These are phyloP conservation scores for Pleodorina starrii DNA, from an alignment of 139 green algal species.

Conservation along the genomic window DNA sequence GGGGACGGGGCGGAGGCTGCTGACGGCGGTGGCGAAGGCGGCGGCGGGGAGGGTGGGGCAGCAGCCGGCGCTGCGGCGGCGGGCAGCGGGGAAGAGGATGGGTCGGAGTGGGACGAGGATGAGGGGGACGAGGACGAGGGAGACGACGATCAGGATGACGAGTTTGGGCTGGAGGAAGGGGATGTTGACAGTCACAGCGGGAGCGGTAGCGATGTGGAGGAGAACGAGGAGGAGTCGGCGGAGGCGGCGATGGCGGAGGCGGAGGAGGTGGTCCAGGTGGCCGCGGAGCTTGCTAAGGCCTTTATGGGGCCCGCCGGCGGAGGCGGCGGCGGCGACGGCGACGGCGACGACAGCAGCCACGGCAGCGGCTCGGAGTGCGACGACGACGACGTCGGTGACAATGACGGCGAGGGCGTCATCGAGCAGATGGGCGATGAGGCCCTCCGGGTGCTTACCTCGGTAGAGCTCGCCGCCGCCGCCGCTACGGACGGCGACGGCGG, in stretches of 20 bases:
- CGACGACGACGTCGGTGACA: not conserved
- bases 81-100: not conserved
- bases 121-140: not conserved
- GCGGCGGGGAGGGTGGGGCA: not conserved
- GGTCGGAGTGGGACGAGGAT: not conserved
- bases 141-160: not conserved
- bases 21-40: not conserved
- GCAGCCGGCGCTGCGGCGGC: no score
- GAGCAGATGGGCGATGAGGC: not conserved
- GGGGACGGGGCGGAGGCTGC: not conserved
- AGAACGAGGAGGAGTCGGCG: not conserved
- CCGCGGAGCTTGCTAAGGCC: constrained; percentile 15
- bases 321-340: not conserved
- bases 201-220: not conserved
- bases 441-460: not conserved
- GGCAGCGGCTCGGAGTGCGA: not conserved
- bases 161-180: not conserved
- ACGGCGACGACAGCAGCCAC: not conserved
- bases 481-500: not conserved
- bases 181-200: not conserved
- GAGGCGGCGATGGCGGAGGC: constrained; percentile 29
- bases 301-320: not conserved
- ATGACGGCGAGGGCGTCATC: not conserved
- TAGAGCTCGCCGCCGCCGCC: not conserved
- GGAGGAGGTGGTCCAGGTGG: constrained; percentile 44